phyloP scores from a whole-genome alignment of 2,329 filamentous ascomycete species.

The Alternaria burnsii region DNA sequence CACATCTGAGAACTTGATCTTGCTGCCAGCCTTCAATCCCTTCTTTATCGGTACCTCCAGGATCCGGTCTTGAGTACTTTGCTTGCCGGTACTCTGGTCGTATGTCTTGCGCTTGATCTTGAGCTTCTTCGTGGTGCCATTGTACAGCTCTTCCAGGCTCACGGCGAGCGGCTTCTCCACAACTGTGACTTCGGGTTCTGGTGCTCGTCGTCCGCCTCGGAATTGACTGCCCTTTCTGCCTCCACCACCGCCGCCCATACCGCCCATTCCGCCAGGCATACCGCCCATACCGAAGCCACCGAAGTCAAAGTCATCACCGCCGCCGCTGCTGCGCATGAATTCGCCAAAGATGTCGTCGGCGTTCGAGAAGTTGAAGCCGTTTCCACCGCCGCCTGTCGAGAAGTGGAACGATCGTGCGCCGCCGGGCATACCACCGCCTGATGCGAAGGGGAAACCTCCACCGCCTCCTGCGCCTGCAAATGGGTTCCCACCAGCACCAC shows the following conservation, averaged over 20 bases:
- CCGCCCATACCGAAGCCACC: slow-evolving; percentile 53
- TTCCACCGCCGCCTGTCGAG: slow-evolving; percentile 63
- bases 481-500: slow-evolving; percentile 51
- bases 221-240: slow-evolving; percentile 50
- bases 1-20: slow-evolving; percentile 98
- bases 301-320: slow-evolving; percentile 60
- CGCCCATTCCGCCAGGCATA: slow-evolving; percentile 40
- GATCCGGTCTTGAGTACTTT: slow-evolving; percentile 86
- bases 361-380: slow-evolving; percentile 83
- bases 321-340: slow-evolving; percentile 72
- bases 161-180: slow-evolving; percentile 85
- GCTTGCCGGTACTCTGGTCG: slow-evolving; percentile 80
- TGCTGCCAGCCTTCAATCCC: slow-evolving; percentile 93
- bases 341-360: slow-evolving; percentile 85
- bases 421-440: slow-evolving; percentile 66
- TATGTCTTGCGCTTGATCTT: slow-evolving; percentile 97
- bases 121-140: slow-evolving; percentile 92
- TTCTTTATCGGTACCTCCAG: slow-evolving; percentile 95
- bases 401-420: slow-evolving; percentile 71
- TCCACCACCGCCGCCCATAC: slow-evolving; percentile 57
- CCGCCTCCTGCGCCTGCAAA: slow-evolving; percentile 54
- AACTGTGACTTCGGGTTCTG: slow-evolving; percentile 86
- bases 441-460: slow-evolving; percentile 62
- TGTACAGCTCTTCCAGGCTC: slow-evolving; percentile 87
- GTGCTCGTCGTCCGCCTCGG: slow-evolving; percentile 54